Evolutionary conservation across 805 yeast genomes (phyloP).

Genomic region (Kregervanrija delftensis): DNA sequence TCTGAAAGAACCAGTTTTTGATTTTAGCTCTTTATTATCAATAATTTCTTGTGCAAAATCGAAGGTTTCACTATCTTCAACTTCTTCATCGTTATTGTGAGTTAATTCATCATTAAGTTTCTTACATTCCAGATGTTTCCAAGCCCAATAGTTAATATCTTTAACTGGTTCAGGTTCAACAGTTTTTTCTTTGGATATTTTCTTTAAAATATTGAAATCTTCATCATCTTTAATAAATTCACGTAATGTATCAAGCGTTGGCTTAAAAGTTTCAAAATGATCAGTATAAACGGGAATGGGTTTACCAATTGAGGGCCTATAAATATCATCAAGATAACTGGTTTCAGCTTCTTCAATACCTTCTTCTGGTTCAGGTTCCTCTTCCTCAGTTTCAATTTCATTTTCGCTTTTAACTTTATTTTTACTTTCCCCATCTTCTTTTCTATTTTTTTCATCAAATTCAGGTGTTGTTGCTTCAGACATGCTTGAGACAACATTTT

Average conservation of each 20-base stretch:
- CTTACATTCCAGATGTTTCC: slow-evolving; percentile 34
- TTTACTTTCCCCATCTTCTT: slow-evolving; percentile 16
- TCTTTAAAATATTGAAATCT: slow-evolving; percentile 51
- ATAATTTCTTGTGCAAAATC: slow-evolving; percentile 24
- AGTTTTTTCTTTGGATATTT: slow-evolving; percentile 29
- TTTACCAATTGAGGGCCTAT: slow-evolving; percentile 42
- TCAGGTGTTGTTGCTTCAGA: not conserved
- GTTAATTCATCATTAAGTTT: slow-evolving; percentile 9
- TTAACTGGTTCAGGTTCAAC: slow-evolving; percentile 15
- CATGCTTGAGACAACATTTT: not conserved
- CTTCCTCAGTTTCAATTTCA: slow-evolving; percentile 24
- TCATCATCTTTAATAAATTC: slow-evolving; percentile 63
- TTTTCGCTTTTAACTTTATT: slow-evolving; percentile 19
- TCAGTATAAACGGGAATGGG: slow-evolving; percentile 54
- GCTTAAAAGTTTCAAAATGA: slow-evolving; percentile 30
- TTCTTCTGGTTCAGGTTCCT: slow-evolving; percentile 20
- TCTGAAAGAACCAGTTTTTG: slow-evolving; percentile 53
- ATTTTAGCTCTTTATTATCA: slow-evolving; percentile 26
- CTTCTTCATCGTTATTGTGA: slow-evolving; percentile 16
- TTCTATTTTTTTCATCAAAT: slow-evolving; percentile 1
- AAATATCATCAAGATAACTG: slow-evolving; percentile 27
- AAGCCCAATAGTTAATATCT: slow-evolving; percentile 56
- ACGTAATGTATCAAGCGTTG: slow-evolving; percentile 46
- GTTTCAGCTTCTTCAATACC: slow-evolving; percentile 9
- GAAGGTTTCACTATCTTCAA: slow-evolving; percentile 21